Evolutionary conservation across 2,329 filamentous ascomycete genomes (phyloP).

Genomic region (Colletotrichum lini): DNA sequence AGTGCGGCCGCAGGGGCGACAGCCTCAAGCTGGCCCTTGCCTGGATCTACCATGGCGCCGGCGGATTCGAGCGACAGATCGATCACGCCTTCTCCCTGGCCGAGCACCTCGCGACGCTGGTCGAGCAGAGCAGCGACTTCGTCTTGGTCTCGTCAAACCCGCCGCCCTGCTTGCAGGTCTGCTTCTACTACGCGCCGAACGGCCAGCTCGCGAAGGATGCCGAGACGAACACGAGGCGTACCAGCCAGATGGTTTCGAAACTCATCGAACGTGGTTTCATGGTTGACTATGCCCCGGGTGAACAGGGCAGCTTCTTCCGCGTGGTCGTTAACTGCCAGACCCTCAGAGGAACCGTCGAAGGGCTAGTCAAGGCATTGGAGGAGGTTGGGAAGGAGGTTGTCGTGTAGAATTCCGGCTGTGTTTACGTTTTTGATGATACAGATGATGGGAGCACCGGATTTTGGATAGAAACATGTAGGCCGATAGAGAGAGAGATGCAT

Average conservation of each 20-base stretch:
- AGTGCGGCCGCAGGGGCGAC: conserved; percentile 91
- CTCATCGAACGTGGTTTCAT: conserved; percentile 70
- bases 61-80: conserved; percentile 79
- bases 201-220: conserved; percentile 62
- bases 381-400: conserved; percentile 56
- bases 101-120: conserved; percentile 73
- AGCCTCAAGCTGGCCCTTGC: conserved; percentile 87
- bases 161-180: conserved; percentile 92
- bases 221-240: conserved; percentile 64
- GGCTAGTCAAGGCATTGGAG: conserved; percentile 68
- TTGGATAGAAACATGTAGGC: not conserved
- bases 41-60: conserved; percentile 89
- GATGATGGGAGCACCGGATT: not conserved
- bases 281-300: conserved; percentile 73
- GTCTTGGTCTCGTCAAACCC: conserved; percentile 81
- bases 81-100: conserved; percentile 82
- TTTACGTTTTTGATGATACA: not conserved
- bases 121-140: conserved; percentile 73
- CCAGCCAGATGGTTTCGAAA: conserved; percentile 62
- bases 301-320: conserved; percentile 70
- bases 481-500: not conserved
- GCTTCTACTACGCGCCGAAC: conserved; percentile 85
- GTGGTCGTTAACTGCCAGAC: conserved; percentile 73
- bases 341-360: conserved; percentile 64
- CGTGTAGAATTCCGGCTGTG: not conserved